Percentiles rank a stretch among this genome's conserved stretches.
Evolutionary conservation across 257 asterid species (phyloP).

Genomic region (Cordia subcordata): DNA sequence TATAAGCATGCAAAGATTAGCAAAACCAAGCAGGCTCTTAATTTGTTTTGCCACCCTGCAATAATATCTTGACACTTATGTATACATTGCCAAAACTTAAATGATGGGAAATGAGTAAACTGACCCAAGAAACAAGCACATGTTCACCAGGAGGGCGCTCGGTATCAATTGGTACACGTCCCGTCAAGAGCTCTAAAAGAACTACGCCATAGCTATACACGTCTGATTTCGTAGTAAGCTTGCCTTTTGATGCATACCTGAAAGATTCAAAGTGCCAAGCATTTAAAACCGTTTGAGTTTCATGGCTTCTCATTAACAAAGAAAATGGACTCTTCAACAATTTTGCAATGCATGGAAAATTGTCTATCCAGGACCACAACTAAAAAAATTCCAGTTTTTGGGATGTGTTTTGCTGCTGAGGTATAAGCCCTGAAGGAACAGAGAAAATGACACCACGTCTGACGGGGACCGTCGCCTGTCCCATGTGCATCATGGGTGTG

Average conservation of each 20-base stretch:
- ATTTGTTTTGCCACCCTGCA: no score
- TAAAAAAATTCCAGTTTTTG: neutral
- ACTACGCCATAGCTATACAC: constrained; percentile 80
- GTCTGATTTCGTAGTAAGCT: constrained; percentile 81
- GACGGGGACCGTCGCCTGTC: constrained; percentile 28
- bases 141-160: constrained; percentile 67
- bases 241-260: constrained; percentile 85
- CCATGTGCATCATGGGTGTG: constrained; percentile 25
- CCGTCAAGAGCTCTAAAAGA: constrained; percentile 70
- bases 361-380: neutral
- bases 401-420: constrained; percentile 7
- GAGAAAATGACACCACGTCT: constrained; percentile 25
- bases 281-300: neutral
- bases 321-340: neutral
- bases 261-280: neutral
- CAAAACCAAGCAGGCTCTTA: no score
- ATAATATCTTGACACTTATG: neutral
- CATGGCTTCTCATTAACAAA: neutral
- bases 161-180: constrained; percentile 68
- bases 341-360: no score
- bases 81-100: neutral
- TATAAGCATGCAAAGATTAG: no score
- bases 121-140: constrained; percentile 72
- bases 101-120: constrained; percentile 5
- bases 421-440: constrained; percentile 5